phyloP scores from a whole-genome alignment of 2,329 filamentous ascomycete genomes.

The Colletotrichum australisinense region DNA sequence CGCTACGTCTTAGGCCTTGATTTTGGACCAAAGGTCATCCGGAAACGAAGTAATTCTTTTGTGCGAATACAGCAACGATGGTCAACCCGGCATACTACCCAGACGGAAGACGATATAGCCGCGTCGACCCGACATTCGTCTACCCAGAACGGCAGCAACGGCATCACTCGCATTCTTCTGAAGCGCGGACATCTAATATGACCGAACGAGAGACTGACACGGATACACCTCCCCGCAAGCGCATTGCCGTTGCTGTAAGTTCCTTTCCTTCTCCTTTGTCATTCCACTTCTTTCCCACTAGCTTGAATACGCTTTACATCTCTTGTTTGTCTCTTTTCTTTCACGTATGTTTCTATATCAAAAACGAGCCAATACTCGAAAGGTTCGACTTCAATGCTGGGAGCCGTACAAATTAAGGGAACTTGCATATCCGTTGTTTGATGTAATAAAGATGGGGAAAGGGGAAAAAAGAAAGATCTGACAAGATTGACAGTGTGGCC shows the following conservation, averaged over 20 bases:
- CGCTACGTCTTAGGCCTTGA: background rate
- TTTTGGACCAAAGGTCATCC: constrained; percentile 1
- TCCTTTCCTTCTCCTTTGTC: background rate
- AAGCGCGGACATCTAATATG: constrained; percentile 51
- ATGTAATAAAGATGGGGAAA: background rate
- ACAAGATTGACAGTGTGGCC: constrained; percentile 73
- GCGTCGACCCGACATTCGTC: constrained; percentile 50
- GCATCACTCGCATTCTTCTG: constrained; percentile 48
- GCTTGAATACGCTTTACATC: constrained; percentile 50
- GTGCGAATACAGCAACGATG: constrained; percentile 43
- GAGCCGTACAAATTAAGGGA: constrained; percentile 4
- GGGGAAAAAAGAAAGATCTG: constrained; percentile 20
- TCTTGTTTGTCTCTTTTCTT: background rate
- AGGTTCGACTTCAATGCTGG: background rate
- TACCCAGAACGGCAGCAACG: constrained; percentile 49
- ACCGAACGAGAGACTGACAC: constrained; percentile 53
- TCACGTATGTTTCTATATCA: background rate
- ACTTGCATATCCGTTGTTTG: constrained; percentile 4
- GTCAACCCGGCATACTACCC: constrained; percentile 54
- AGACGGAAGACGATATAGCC: constrained; percentile 55
- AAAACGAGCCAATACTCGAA: background rate
- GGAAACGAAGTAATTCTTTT: background rate
- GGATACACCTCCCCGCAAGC: constrained; percentile 63
- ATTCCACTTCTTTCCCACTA: background rate
- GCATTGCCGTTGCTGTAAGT: constrained; percentile 70